A percentile compares a stretch with the other conserved stretches of the same genome.
Evolutionary conservation across 192 early-diverging fungal genomes (phyloP).

Genomic region (Jimgerdemannia flammicorona): DNA sequence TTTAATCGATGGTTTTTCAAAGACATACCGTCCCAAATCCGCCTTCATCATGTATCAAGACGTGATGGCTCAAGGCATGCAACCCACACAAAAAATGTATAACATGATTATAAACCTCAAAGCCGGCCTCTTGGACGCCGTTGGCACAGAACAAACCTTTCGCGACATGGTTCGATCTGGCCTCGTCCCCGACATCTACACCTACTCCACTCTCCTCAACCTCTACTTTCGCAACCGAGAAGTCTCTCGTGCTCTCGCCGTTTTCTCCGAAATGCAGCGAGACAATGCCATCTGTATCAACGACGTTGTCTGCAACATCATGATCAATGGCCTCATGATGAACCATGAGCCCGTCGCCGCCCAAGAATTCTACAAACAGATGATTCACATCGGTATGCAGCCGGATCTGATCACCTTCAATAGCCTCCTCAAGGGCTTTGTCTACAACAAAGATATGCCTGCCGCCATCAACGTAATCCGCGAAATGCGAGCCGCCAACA

Average conservation of each 20-base stretch:
- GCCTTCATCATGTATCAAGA: constrained; percentile 12
- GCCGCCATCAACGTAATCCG: constrained; percentile 12
- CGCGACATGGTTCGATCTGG: constrained; percentile 10
- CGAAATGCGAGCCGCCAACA: constrained; percentile 12
- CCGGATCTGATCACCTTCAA: constrained; percentile 31
- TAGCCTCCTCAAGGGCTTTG: constrained; percentile 27
- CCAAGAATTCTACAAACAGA: constrained; percentile 13
- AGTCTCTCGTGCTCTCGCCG: constrained; percentile 12
- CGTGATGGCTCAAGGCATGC: constrained; percentile 3
- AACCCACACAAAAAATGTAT: constrained; percentile 8
- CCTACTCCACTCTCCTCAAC: constrained; percentile 30
- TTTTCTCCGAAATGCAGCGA: constrained; percentile 20
- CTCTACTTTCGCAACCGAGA: constrained; percentile 17
- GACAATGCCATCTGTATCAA: constrained; percentile 16
- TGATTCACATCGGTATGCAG: constrained; percentile 15
- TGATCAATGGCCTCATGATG: constrained; percentile 28
- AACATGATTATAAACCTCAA: constrained; percentile 13
- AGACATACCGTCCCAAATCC: constrained; percentile 4
- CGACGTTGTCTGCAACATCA: constrained; percentile 21
- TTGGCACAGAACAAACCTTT: constrained; percentile 11
- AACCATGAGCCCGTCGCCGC: constrained; percentile 24
- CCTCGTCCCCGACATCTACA: constrained; percentile 6
- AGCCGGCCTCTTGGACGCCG: constrained; percentile 10
- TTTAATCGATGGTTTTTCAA: constrained; percentile 13
- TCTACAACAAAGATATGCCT: constrained; percentile 1